A percentile compares a stretch with the other conserved stretches of the same genome.
Evolutionary conservation across 371 early-diverging fungal genomes (phyloP).

Genomic region (Lichtheimia ornata): DNA sequence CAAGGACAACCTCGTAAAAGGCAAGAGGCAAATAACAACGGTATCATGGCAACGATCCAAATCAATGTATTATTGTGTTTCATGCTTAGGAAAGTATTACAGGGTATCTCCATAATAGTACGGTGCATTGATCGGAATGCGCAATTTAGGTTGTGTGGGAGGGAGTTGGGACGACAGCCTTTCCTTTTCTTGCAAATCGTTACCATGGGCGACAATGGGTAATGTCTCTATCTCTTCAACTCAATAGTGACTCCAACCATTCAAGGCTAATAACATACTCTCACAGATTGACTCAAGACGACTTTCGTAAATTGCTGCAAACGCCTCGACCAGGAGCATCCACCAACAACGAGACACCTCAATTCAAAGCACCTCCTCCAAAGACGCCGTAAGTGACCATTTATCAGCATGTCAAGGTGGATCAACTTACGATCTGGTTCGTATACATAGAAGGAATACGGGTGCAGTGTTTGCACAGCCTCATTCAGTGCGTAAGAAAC

Average conservation of each 20-base stretch:
- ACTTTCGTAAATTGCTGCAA: slow-evolving; percentile 76
- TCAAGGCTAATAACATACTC: neutral
- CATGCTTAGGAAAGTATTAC: too few species aligned
- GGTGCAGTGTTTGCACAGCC: slow-evolving; percentile 54
- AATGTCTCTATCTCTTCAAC: neutral
- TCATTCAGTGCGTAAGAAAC: slow-evolving; percentile 38
- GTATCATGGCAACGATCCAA: too few species aligned
- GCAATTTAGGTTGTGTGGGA: too few species aligned
- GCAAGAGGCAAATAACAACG: too few species aligned
- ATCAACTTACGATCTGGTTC: slow-evolving; percentile 18
- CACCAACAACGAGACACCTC: slow-evolving; percentile 15
- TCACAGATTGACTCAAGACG: slow-evolving; percentile 70
- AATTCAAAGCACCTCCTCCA: slow-evolving; percentile 48
- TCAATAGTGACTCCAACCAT: too few species aligned
- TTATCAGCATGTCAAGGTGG: slow-evolving; percentile 8
- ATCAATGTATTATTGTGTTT: too few species aligned
- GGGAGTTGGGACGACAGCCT: too few species aligned
- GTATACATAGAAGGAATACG: slow-evolving; percentile 28
- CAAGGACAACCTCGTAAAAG: too few species aligned
- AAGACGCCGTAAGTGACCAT: slow-evolving; percentile 39
- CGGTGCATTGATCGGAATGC: too few species aligned
- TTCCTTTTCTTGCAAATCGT: neutral
- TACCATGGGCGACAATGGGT: slow-evolving; percentile 6
- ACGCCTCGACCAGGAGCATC: slow-evolving; percentile 64
- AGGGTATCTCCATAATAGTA: too few species aligned